phyloP scores from a whole-genome alignment of 441 rosid genomes.

The Corymbia citriodora region DNA sequence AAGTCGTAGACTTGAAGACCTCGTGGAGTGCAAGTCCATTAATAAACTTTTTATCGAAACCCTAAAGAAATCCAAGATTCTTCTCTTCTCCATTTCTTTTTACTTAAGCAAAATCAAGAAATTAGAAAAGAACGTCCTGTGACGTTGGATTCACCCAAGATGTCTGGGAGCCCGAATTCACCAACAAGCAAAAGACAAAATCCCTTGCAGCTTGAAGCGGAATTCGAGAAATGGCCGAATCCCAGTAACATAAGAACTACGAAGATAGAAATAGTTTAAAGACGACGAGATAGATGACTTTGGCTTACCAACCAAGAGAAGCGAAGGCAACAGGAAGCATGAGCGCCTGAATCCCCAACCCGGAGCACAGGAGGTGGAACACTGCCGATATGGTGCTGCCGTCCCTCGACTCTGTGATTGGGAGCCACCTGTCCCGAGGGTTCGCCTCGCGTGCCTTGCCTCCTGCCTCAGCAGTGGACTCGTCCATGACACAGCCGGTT shows the following conservation, averaged over 20 bases:
- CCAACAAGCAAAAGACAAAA: not conserved
- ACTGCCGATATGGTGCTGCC: not conserved
- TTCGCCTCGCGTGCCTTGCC: not conserved
- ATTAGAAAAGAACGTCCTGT: not conserved
- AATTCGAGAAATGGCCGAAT: not conserved
- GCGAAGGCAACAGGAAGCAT: conserved; percentile 13
- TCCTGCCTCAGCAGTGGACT: not conserved
- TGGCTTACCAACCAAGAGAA: conserved; percentile 12
- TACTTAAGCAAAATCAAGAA: not conserved
- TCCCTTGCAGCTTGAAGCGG: not conserved
- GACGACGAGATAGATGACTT: not conserved
- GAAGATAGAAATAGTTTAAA: not conserved
- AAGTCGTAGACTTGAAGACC: not conserved
- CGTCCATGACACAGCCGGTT: not conserved
- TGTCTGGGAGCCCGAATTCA: not conserved
- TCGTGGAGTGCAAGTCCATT: not conserved
- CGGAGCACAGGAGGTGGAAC: conserved; percentile 8
- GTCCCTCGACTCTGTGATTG: conserved; percentile 9
- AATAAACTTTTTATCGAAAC: not conserved
- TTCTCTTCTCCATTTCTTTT: not conserved
- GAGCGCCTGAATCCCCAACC: conserved; percentile 12
- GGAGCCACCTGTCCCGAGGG: not conserved
- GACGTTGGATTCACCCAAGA: not conserved
- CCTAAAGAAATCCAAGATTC: not conserved
- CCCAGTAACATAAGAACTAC: not conserved